phyloP scores from a whole-genome alignment of 2,329 filamentous ascomycete genomes.

The Fusarium sarcochroum region DNA sequence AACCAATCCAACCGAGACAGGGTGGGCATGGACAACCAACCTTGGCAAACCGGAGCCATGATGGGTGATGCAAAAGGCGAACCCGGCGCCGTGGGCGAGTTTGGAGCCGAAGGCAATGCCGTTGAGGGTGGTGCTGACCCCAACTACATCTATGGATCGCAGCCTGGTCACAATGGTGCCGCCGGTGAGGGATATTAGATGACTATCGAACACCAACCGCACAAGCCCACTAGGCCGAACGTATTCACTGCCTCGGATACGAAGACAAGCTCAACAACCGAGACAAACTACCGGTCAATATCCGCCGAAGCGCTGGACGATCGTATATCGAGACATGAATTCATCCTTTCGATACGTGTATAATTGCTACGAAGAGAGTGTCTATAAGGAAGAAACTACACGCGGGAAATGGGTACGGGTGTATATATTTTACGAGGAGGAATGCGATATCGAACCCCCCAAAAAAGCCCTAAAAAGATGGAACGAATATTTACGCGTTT shows the following conservation, averaged over 20 bases:
- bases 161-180: constrained; percentile 72
- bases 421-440: constrained; percentile 35
- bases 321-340: constrained; percentile 7
- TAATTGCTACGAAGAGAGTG: constrained; percentile 25
- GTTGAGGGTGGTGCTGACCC: constrained; percentile 59
- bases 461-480: constrained; percentile 9
- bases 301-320: neutral
- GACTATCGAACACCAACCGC: neutral
- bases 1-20: constrained; percentile 59
- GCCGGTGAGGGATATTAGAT: constrained; percentile 65
- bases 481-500: constrained; percentile 22
- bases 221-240: neutral
- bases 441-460: constrained; percentile 8
- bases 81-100: constrained; percentile 54
- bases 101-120: constrained; percentile 59
- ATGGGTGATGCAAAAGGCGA: constrained; percentile 54
- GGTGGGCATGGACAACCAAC: constrained; percentile 52
- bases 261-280: neutral
- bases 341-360: constrained; percentile 25
- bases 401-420: constrained; percentile 22
- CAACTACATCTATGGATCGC: constrained; percentile 68
- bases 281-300: neutral
- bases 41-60: constrained; percentile 51
- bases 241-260: neutral
- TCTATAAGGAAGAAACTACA: constrained; percentile 15